Conservation (phyloP, 176 grass and related monocot genomes). For the Juncus inflexus region DNA sequence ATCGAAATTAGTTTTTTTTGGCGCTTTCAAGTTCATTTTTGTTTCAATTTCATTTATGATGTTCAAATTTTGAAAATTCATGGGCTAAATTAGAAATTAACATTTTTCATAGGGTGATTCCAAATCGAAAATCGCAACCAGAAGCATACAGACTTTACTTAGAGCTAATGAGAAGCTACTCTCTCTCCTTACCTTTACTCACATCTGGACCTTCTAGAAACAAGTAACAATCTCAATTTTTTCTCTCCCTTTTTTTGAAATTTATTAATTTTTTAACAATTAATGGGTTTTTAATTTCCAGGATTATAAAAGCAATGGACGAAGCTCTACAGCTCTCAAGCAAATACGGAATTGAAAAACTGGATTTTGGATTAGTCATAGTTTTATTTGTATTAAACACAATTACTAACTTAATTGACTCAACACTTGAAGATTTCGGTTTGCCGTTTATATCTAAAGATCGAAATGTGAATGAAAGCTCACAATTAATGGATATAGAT, state of each 20-base stretch:
- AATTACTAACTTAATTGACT: constrained; percentile 50
- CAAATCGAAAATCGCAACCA: constrained; percentile 33
- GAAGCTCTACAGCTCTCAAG: constrained; percentile 19
- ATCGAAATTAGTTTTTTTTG: no score
- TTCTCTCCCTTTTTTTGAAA: not conserved
- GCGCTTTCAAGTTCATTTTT: no score
- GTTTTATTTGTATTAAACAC: constrained; percentile 23
- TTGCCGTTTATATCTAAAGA: constrained; percentile 33
- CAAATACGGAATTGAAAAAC: constrained; percentile 13
- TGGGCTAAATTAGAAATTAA: no score
- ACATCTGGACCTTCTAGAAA: not conserved
- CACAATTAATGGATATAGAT: constrained; percentile 47
- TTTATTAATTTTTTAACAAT: not conserved
- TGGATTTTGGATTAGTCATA: constrained; percentile 19
- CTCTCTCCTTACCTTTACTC: constrained; percentile 13
- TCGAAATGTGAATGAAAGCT: constrained; percentile 26
- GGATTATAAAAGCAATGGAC: constrained; percentile 25
- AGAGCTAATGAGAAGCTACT: constrained; percentile 42
- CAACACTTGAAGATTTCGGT: constrained; percentile 67
- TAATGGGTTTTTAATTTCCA: constrained; percentile 21
- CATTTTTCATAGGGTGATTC: constrained; percentile 28
- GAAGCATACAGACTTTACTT: constrained; percentile 51
- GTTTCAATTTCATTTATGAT: no score
- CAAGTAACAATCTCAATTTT: constrained; percentile 9
- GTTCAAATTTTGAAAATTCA: no score